A percentile compares a stretch with the other conserved stretches of the same genome.
phyloP scores from a whole-genome alignment of 257 asterid species.

The Solanum sitiens region DNA sequence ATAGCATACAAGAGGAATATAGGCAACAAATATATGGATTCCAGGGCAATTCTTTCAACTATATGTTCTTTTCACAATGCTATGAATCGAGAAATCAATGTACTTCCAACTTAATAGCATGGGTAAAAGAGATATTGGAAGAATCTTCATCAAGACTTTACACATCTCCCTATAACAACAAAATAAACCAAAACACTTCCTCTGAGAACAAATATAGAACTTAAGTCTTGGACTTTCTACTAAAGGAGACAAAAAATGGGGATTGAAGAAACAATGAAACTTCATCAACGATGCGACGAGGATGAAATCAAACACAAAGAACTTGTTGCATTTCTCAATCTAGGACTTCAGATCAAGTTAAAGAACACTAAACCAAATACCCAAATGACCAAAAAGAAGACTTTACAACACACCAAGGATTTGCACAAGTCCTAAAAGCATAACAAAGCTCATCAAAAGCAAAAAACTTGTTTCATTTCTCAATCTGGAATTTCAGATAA shows the following conservation, averaged over 20 bases:
- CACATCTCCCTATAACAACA: neutral
- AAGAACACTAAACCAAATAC: neutral
- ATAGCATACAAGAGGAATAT: neutral
- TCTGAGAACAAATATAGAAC: neutral
- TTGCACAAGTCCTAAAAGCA: neutral
- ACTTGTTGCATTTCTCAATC: neutral
- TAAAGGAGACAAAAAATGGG: neutral
- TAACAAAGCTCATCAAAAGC: neutral
- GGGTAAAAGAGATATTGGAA: neutral
- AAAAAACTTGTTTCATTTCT: neutral
- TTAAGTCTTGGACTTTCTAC: neutral
- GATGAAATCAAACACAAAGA: neutral
- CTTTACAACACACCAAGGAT: neutral
- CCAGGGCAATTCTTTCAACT: neutral
- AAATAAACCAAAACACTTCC: neutral
- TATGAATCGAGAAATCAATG: neutral
- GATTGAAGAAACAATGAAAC: neutral
- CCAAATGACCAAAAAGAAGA: neutral
- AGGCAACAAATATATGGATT: neutral
- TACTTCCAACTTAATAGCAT: neutral
- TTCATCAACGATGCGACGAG: neutral
- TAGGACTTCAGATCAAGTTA: neutral
- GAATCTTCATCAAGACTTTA: neutral
- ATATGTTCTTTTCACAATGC: neutral
- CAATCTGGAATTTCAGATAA: neutral